Base-by-base conservation (phyloP, 352 stramenopile genomes). In the Phytophthora ohioensis region DNA sequence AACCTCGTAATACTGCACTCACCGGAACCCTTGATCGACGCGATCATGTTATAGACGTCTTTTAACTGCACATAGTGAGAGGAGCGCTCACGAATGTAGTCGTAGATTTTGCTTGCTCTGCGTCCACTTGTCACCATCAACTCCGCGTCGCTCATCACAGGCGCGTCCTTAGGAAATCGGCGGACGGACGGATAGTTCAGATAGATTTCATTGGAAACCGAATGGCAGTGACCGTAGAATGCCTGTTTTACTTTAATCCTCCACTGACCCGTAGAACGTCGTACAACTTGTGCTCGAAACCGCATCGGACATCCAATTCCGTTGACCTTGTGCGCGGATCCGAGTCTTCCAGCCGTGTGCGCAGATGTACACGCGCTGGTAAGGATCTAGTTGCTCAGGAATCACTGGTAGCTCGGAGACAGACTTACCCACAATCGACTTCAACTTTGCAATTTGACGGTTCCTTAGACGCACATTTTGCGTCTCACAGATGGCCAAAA, bases 311-410 rank as follows among this genome's bases (percentile, higher is more conserved):
- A 67, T 1, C 49, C 48, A 0, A 30, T 12, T 8, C 52, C 10
- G 62, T 67, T 0, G 0, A 60, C 9, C 3, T n/a, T 39, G 3
- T 67, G 48, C 4, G 2, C 34, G 43, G 13, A 27, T 7, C 0
- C 52, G 17, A 2, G 6, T 0, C 21, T 64, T 69, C 36, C 52
- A 69, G 1, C 45, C 52, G 21, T 69, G 62, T n/a, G 45, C 57
- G n/a, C 62, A 69, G 9, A 69, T 64, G 34, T 64, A 64, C 32
- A 64, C 46, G 2, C 43, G 38, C 43, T 69, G 35, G 30, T 46
- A 69, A 5, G 52, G 62, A 31, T 69, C 53, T 21, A 43, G 7
- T 1, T 57, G 4, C 32, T 56, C 49, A 1, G 60, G 60, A 2
- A 67, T 34, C 3, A 67, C 17, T 4, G 60, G 21, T 3, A 60